phyloP scores from a whole-genome alignment of 2,329 filamentous ascomycete species.

The Coniella lustricola region DNA sequence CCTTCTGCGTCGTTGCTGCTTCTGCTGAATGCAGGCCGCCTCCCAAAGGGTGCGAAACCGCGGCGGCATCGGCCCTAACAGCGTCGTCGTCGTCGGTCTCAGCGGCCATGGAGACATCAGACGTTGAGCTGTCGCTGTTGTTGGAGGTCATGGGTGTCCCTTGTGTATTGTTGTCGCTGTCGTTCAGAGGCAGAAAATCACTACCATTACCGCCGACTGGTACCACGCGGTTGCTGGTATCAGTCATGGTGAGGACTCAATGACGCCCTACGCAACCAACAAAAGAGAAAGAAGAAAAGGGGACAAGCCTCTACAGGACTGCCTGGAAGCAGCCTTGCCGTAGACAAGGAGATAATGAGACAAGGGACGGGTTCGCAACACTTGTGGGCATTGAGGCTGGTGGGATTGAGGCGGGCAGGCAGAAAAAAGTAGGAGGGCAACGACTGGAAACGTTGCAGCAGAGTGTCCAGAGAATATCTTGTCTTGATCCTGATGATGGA shows the following conservation, averaged over 20 bases:
- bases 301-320: not conserved
- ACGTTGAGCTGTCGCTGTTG: constrained; percentile 23
- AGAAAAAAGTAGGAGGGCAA: constrained; percentile 1
- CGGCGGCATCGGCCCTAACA: not conserved
- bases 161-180: constrained; percentile 14
- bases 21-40: not conserved
- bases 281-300: constrained; percentile 7
- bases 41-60: not conserved
- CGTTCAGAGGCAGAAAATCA: constrained; percentile 16
- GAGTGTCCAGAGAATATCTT: not conserved
- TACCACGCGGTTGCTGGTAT: not conserved
- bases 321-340: constrained; percentile 5
- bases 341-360: constrained; percentile 4
- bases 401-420: not conserved
- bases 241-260: constrained; percentile 13
- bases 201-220: constrained; percentile 10
- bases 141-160: constrained; percentile 1
- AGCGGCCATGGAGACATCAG: constrained; percentile 30
- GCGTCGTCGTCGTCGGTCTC: constrained; percentile 26
- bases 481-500: no score
- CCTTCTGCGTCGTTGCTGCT: constrained; percentile 15
- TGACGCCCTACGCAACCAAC: constrained; percentile 4
- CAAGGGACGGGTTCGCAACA: constrained; percentile 13
- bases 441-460: constrained; percentile 13
- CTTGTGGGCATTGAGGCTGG: constrained; percentile 14